A percentile compares a stretch with the other conserved stretches of the same genome.
Conservation (phyloP, 2,329 filamentous ascomycete genomes). For the Trichoderma atrobrunneum region DNA sequence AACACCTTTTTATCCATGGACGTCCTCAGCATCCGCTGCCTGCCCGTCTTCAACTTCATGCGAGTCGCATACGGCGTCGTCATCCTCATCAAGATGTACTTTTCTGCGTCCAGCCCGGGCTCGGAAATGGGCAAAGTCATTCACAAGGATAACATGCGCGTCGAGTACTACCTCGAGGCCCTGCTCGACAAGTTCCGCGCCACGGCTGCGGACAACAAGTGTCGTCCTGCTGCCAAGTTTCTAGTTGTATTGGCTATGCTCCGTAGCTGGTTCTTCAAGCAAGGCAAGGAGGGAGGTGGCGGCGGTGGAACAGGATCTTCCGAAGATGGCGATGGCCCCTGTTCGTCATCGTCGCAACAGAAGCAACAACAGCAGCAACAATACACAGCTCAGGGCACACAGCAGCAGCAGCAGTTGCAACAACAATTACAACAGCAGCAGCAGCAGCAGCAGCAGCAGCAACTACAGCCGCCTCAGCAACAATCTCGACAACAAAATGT, state of each 20-base stretch:
- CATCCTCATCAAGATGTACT: constrained; percentile 71
- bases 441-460: constrained; percentile 24
- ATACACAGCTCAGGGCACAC: neutral
- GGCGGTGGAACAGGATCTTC: neutral
- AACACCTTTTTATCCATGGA: constrained; percentile 63
- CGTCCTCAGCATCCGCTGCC: constrained; percentile 54
- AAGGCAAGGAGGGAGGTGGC: constrained; percentile 33
- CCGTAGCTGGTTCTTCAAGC: constrained; percentile 64
- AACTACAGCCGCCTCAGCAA: constrained; percentile 22
- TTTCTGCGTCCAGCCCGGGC: constrained; percentile 60
- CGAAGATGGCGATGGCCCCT: neutral
- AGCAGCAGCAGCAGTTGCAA: constrained; percentile 21
- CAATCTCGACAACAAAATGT: constrained; percentile 30
- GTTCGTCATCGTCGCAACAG: neutral
- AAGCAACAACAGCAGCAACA: neutral
- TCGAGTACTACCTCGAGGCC: constrained; percentile 64
- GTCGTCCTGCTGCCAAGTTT: constrained; percentile 67
- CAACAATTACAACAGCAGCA: constrained; percentile 21
- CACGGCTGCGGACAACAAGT: constrained; percentile 61
- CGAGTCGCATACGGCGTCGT: constrained; percentile 70
- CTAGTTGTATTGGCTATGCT: constrained; percentile 68
- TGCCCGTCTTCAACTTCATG: constrained; percentile 70
- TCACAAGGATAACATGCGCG: constrained; percentile 63
- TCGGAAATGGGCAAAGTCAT: constrained; percentile 70
- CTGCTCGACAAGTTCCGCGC: constrained; percentile 66